Percentiles rank a stretch among this genome's conserved stretches.
These are phyloP conservation scores for Endoconidiophora polonica DNA, from an alignment of 2,329 filamentous ascomycete species.

Conservation along the genomic window DNA sequence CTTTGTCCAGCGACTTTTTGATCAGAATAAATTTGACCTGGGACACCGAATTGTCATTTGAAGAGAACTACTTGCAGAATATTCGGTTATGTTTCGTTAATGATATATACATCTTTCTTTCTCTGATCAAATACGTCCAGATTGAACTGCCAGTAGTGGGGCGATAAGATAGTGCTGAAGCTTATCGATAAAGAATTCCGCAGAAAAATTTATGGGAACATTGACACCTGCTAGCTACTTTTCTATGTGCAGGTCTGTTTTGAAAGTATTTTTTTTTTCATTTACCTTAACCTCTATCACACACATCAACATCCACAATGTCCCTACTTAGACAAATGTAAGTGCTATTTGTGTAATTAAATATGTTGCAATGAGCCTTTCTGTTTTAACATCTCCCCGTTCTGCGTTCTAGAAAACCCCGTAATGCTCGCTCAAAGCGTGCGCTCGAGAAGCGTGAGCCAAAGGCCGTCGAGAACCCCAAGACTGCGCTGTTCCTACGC, in stretches of 20 bases:
- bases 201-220: conserved; percentile 12
- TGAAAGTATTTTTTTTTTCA: conserved; percentile 2
- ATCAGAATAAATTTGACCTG: too few species aligned
- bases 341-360: neutral
- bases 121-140: neutral
- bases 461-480: conserved; percentile 77
- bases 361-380: neutral
- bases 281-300: neutral
- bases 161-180: conserved; percentile 7
- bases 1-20: too few species aligned
- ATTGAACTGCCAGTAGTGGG: neutral
- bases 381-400: neutral
- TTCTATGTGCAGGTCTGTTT: conserved; percentile 1
- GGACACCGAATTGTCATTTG: too few species aligned
- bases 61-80: neutral
- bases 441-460: conserved; percentile 86
- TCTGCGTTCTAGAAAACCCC: conserved; percentile 33
- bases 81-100: neutral
- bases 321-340: conserved; percentile 14
- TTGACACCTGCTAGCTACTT: neutral
- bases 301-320: conserved; percentile 5
- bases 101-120: neutral
- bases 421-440: conserved; percentile 77
- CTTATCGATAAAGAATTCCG: conserved; percentile 11
- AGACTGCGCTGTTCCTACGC: conserved; percentile 75